phyloP scores from a whole-genome alignment of 768 basidiomycete genomes.

The Xerocomus brunneocitrinus region DNA sequence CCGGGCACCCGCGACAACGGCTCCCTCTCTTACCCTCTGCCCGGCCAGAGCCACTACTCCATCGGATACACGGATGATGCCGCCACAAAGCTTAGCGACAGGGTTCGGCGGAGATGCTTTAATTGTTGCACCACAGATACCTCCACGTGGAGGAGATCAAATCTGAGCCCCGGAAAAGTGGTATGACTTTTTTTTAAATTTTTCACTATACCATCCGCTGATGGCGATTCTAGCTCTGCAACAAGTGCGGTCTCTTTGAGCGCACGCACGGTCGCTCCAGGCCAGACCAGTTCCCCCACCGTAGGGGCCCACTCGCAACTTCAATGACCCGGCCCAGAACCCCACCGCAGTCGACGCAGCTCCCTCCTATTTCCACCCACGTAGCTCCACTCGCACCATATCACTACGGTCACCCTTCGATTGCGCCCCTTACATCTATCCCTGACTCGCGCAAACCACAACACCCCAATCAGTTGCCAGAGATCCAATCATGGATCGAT shows the following conservation, averaged over 20 bases:
- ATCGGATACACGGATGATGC: slow-evolving; percentile 70
- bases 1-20: slow-evolving; percentile 21
- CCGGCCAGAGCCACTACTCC: slow-evolving; percentile 35
- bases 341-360: slow-evolving; percentile 42
- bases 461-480: slow-evolving; percentile 39
- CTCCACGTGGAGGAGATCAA: slow-evolving; percentile 74
- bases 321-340: slow-evolving; percentile 45
- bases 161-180: slow-evolving; percentile 79
- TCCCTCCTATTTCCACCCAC: slow-evolving; percentile 43
- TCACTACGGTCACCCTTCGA: slow-evolving; percentile 50
- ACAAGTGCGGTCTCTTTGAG: slow-evolving; percentile 78
- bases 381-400: slow-evolving; percentile 40
- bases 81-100: slow-evolving; percentile 72
- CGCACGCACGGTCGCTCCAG: slow-evolving; percentile 74
- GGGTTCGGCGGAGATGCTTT: slow-evolving; percentile 73
- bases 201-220: slow-evolving; percentile 2
- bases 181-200: slow-evolving; percentile 27
- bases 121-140: slow-evolving; percentile 86
- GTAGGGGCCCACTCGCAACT: slow-evolving; percentile 62
- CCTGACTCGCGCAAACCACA: slow-evolving; percentile 32
- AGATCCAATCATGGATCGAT: slow-evolving; percentile 46
- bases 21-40: slow-evolving; percentile 34
- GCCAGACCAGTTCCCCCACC: slow-evolving; percentile 79
- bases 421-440: slow-evolving; percentile 42
- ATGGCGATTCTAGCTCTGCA: slow-evolving; percentile 34